Base-by-base conservation (phyloP, 1,139 yeast genomes). In the Geotrichum reessii region DNA sequence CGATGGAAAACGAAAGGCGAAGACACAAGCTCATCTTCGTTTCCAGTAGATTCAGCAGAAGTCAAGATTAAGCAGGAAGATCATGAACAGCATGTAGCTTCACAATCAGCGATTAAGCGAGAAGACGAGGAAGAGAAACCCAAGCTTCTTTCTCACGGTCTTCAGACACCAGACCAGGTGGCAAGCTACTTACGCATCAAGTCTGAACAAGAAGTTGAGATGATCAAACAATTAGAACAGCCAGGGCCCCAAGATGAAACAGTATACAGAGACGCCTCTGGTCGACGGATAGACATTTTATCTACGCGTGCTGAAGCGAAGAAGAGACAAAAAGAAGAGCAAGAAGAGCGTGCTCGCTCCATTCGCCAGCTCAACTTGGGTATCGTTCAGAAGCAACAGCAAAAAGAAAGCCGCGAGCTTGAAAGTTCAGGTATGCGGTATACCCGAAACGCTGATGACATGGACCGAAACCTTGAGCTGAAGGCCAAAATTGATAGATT, bases 251-350 rank as follows among this genome's bases (percentile, higher is more conserved):
- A 51, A 33, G 27, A 56, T 17, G 75, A 76, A 54, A 83, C 88
- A 0, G 77, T 85, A 0, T 81, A 81, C 66, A 76, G 93, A 74
- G 90, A 86, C 67, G 73, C 77, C 3, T 67, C 76, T 1, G 92
- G 92, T 7, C 74, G 80, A 46, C 74, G 74, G 48, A 73, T 84
- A 1, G 79, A 81, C 61, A 69, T 81, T 31, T 17, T 37, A 27
- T 27, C 57, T 2, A 55, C 27, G 14, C 55, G 55, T 17, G 68
- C 75, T 14, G 71, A 71, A 33, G 67, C 71, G 27, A 66, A 73
- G 54, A 66, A 69, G 17, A 69, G 69, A 51, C 57, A 61, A 33
- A 64, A 65, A 33, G 66, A 70, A 37, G 69, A 69, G 33, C 70
- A 71, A 50, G 68, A 69, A 27, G 73, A 72, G 25, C 53, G 51